Evolutionary conservation across 192 early-diverging fungal genomes (phyloP).

Genomic region (Coemansia sp.): DNA sequence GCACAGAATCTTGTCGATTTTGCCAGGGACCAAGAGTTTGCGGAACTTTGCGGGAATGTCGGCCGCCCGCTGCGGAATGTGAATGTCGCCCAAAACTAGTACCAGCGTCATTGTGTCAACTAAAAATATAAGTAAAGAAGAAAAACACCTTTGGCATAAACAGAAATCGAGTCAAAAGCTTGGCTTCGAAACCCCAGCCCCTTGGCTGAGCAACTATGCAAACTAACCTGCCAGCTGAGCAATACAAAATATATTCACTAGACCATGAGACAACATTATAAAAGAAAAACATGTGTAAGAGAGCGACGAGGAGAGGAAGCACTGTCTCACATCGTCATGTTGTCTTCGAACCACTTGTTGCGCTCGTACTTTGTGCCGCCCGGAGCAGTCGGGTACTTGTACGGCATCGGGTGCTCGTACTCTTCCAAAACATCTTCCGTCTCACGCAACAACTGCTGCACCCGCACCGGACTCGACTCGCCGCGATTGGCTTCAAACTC

Average conservation of each 20-base stretch:
- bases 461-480: constrained; percentile 69
- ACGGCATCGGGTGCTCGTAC: constrained; percentile 80
- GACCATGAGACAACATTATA: not conserved
- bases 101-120: constrained; percentile 57
- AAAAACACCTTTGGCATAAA: too few species aligned
- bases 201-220: too few species aligned
- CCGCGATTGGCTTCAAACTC: constrained; percentile 81
- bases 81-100: constrained; percentile 89
- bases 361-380: constrained; percentile 56
- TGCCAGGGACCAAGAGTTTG: constrained; percentile 89
- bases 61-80: constrained; percentile 88
- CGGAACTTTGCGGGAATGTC: constrained; percentile 91
- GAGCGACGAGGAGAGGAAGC: not conserved
- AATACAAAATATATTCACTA: not conserved
- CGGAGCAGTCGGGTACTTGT: constrained; percentile 60
- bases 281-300: constrained; percentile 1
- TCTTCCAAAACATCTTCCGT: constrained; percentile 75
- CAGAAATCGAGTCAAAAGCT: too few species aligned
- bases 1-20: constrained; percentile 93
- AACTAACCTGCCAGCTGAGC: not conserved
- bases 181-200: too few species aligned
- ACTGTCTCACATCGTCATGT: constrained; percentile 25
- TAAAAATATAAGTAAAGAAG: too few species aligned
- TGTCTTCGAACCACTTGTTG: constrained; percentile 56
- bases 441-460: constrained; percentile 63